Evolutionary conservation across 164 flowering plant genomes (phyloP), one percentile per base, ranked within the genome.

Genomic region (Nymphaea thermarum): DNA sequence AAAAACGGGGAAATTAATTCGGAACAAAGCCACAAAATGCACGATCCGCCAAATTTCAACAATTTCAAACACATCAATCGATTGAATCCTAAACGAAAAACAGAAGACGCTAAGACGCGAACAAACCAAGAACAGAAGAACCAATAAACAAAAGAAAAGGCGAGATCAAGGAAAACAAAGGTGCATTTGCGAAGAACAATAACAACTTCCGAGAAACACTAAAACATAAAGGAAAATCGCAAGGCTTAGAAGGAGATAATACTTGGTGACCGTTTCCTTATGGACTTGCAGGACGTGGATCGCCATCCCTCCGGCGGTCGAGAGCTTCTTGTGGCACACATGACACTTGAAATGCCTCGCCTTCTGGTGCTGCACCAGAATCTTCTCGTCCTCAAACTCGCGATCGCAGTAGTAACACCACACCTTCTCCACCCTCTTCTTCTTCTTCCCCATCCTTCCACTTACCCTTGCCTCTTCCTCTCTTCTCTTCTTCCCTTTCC

Each of bases 311-410:
- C 96, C 83, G 62, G 99, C 99, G 10, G 99, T 91, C 45, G 99
- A 94, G 63, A 91, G 96, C 90, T 91, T 94, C 84, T 91, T 94
- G 78, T 94, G 95, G 74, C 99, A 94, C 45, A 85, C 91, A 69
- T 91, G 96, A 79, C 97, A 94, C 79, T 94, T 94, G 78, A 94
- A 94, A 83, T 94, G 99, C 78, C 83, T 90, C n/a, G 99, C 99
- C 61, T 91, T 94, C 84, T 94, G 99, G 71, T 94, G 99, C 85
- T 94, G 99, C 2, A 94, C 96, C 63, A 94, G 70, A 18, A 91
- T 91, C 90, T 94, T 91, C 90, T 91, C 99, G 73, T 94, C 99
- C 62, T 94, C 99, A 70, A 94, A 94, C 68, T 91, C 97, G 18
- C 99, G 72, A 68, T 91, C 99, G 83, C 97, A 94, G 78, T 94